Evolutionary conservation across 495 filamentous ascomycete genomes (phyloP).

Genomic region (Pyrenula massariospora): DNA sequence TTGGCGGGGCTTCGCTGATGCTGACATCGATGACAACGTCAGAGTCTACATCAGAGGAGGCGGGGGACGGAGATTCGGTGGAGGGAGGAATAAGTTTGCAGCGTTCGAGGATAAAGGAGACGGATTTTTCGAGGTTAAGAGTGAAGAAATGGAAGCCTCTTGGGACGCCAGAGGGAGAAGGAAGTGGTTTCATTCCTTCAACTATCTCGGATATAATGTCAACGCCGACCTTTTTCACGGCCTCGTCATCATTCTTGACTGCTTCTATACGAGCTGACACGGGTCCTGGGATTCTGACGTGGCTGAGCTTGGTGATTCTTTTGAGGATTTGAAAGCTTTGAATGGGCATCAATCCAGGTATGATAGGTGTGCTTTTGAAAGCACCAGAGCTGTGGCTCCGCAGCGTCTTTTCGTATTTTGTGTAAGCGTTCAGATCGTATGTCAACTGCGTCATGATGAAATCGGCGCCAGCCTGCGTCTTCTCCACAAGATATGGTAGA

Average conservation of each 20-base stretch:
- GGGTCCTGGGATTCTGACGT: slow-evolving; percentile 63
- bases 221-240: slow-evolving; percentile 60
- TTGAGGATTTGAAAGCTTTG: slow-evolving; percentile 95
- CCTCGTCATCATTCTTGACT: slow-evolving; percentile 81
- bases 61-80: slow-evolving; percentile 21
- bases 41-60: slow-evolving; percentile 26
- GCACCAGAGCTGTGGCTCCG: slow-evolving; percentile 72
- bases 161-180: slow-evolving; percentile 32
- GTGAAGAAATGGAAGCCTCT: slow-evolving; percentile 97
- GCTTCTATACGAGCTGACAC: slow-evolving; percentile 63
- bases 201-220: slow-evolving; percentile 64
- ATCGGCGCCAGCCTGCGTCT: slow-evolving; percentile 83
- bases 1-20: slow-evolving; percentile 20
- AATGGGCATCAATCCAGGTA: slow-evolving; percentile 94
- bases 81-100: slow-evolving; percentile 65
- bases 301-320: slow-evolving; percentile 88
- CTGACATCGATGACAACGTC: slow-evolving; percentile 35
- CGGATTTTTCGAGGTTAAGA: slow-evolving; percentile 89
- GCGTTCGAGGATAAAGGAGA: slow-evolving; percentile 82
- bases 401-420: slow-evolving; percentile 63
- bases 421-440: slow-evolving; percentile 77
- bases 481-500: slow-evolving; percentile 82
- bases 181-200: slow-evolving; percentile 52
- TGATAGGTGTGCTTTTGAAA: slow-evolving; percentile 81
- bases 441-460: slow-evolving; percentile 99